These are phyloP conservation scores for Fusarium drepaniforme DNA, from an alignment of 2,329 filamentous ascomycete species.

Conservation along the genomic window DNA sequence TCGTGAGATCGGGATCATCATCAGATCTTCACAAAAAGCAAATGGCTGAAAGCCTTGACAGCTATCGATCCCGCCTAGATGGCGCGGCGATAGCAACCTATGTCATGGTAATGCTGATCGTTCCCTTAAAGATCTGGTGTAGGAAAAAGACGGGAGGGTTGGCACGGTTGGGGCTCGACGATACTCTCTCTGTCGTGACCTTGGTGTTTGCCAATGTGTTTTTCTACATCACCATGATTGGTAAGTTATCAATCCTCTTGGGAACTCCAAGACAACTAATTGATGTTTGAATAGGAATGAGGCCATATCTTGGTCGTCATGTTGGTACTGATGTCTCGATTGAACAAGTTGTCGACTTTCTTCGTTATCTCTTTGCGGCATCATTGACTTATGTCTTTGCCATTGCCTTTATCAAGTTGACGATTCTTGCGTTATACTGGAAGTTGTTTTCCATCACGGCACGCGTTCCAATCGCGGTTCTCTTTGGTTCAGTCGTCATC, in stretches of 20 bases:
- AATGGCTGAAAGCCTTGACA: neutral
- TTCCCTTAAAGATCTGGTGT: constrained; percentile 6
- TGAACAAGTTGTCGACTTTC: neutral
- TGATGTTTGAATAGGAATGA: neutral
- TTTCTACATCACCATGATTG: constrained; percentile 4
- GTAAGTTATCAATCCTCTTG: neutral
- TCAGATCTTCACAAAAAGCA: neutral
- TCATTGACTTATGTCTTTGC: neutral
- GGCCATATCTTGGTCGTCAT: constrained; percentile 3
- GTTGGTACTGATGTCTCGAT: neutral
- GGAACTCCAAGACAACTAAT: neutral
- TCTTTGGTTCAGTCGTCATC: neutral
- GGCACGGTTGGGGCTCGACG: neutral
- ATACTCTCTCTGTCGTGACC: neutral
- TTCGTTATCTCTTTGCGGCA: neutral
- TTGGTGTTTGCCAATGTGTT: constrained; percentile 5
- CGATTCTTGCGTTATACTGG: constrained; percentile 1
- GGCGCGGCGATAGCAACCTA: constrained; percentile 2
- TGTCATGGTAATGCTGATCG: neutral
- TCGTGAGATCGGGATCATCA: too few species aligned
- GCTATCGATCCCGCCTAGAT: neutral
- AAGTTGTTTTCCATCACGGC: neutral
- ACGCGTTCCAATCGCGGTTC: neutral
- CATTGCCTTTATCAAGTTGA: constrained; percentile 4
- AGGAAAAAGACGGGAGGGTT: constrained; percentile 1